Evolutionary conservation across 345 rosid genomes (phyloP).

Genomic region (Hibiscus mutabilis): DNA sequence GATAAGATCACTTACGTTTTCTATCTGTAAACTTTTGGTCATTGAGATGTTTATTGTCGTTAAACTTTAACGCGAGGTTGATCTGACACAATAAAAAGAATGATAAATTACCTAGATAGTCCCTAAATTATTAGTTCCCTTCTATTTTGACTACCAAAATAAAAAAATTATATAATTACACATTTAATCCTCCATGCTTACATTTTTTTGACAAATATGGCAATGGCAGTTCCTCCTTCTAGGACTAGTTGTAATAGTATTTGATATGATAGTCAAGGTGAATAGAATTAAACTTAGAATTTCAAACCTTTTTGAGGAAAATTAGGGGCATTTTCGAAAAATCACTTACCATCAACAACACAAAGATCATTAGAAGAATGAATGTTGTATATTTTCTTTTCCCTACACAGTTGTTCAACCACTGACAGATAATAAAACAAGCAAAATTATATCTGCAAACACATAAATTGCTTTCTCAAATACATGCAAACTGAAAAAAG

Average conservation of each 20-base stretch:
- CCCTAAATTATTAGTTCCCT: no score
- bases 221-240: constrained; percentile 92
- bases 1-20: no score
- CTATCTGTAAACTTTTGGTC: no score
- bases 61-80: no score
- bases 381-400: constrained; percentile 86
- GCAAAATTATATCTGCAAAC: constrained; percentile 1
- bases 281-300: neutral
- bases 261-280: neutral
- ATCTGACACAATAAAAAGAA: no score
- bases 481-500: neutral
- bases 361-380: constrained; percentile 74
- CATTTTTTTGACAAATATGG: constrained; percentile 69
- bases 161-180: no score
- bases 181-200: no score
- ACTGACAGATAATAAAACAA: constrained; percentile 38
- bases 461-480: neutral
- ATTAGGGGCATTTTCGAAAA: neutral
- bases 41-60: no score
- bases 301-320: neutral
- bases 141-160: no score
- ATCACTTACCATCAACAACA: constrained; percentile 76
- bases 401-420: constrained; percentile 95
- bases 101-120: no score
- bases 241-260: constrained; percentile 49